Evolutionary conservation across 2,329 filamentous ascomycete genomes (phyloP).

Genomic region (Apiospora arundinis): DNA sequence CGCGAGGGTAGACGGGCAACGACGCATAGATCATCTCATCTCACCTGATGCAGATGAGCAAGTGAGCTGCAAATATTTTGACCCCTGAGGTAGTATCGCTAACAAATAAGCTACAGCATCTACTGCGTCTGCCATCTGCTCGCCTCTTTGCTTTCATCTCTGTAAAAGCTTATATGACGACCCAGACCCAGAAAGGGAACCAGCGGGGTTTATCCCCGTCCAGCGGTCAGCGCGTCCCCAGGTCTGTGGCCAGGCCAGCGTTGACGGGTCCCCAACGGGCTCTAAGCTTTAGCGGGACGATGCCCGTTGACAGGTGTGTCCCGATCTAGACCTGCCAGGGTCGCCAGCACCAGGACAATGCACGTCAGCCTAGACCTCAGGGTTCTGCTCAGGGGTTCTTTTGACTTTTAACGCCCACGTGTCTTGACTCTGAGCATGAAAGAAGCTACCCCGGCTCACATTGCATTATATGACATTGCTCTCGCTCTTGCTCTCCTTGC

Average conservation of each 20-base stretch:
- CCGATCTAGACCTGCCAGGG: conserved; percentile 2
- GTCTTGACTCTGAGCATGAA: not conserved
- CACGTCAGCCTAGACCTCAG: not conserved
- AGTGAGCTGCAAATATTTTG: not conserved
- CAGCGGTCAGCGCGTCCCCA: not conserved
- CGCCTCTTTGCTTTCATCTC: not conserved
- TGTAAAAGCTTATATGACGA: conserved; percentile 4
- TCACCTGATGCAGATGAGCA: not conserved
- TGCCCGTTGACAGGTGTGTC: conserved; percentile 7
- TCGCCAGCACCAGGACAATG: not conserved
- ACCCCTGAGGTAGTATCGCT: not conserved
- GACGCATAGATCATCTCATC: not conserved
- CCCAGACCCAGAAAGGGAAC: conserved; percentile 2
- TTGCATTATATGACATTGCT: not conserved
- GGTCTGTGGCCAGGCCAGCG: not conserved
- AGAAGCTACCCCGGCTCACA: too few species aligned
- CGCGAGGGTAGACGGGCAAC: conserved; percentile 4
- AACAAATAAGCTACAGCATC: not conserved
- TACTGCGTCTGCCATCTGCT: not conserved
- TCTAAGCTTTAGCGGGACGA: conserved; percentile 21
- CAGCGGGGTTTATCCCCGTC: conserved; percentile 12
- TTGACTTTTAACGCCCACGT: not conserved
- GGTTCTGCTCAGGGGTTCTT: not conserved
- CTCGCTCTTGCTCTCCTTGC: not conserved
- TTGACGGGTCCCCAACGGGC: conserved; percentile 7